Evolutionary conservation across 495 filamentous ascomycete species (phyloP), one percentile per base, ranked within the genome.

Genomic region (Neurospora intermedia): DNA sequence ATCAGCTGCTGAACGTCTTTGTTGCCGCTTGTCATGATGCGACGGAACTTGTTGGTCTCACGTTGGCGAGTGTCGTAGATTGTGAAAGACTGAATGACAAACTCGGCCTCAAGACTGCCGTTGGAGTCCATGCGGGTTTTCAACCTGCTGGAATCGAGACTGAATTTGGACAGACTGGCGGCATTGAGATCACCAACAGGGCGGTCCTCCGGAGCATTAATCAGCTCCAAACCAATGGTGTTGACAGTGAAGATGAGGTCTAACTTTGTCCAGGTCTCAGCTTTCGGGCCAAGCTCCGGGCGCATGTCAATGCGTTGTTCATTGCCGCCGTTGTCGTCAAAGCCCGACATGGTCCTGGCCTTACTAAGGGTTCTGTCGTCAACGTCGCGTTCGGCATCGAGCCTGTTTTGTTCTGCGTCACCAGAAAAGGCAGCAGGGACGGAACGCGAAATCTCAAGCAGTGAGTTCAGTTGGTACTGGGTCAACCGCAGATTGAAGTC

Each of bases 11-110:
- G 92, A 11, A 96, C 94, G 70, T 92, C 91, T 74, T 93, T 92
- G 79, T 98, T 98, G 77, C 94, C 92, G 75, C 96, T 89, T 31
- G 95, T 94, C 96, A 99, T 98, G 81, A 98, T 97, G 80, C 96
- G 97, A 59, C 93, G 89, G 87, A 95, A 99, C 80, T 97, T 97
- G 81, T 97, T 98, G 9, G 90, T 93, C 74, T 96, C 94, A 66
- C 88, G 86, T 39, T 88, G 89, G 69, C 96, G 90, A 74, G 92
- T 98, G 78, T 99, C 96, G 69, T 90, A 89, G 75, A 98, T 97
- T 0, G 94, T 97, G 80, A 99, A 96, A 0, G 96, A 96, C 73
- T 97, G 92, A 38, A 98, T 93, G 69, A 97, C 84, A 35, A 99
- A 87, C 80, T 99, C 96, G 2, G 95, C 94, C 80, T 99, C 96